Evolutionary conservation across 2,329 filamentous ascomycete species (phyloP), one percentile per base, ranked within the genome.

Genomic region (Nigrospora osmanthi): DNA sequence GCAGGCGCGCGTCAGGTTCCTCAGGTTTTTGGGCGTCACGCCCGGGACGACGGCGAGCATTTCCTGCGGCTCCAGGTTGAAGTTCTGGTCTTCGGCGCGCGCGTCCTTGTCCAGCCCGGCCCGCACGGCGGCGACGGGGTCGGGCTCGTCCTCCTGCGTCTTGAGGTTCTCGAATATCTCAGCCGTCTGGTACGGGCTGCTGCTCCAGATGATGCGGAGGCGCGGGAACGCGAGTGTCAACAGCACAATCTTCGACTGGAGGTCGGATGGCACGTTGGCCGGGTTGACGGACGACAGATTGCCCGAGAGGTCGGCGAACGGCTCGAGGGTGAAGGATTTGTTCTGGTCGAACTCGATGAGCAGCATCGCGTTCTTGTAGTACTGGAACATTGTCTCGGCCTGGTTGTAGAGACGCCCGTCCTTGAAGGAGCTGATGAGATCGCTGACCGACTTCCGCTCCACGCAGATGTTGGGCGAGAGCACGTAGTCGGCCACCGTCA

Each of bases 281-380:
- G 83, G 76, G 43, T 81, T 80, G 40, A 85, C 75, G 49, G 83
- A 79, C 45, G 70, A 75, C 11, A 83, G 63, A 44, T 75, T 80
- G n/a, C 79, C 73, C 10, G 75, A 74, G 43, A 84, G 57, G 65
- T 86, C 83, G 40, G 83, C 83, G 56, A 89, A 77, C 0, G 86
- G 85, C 62, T 91, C 93, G 14, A 98, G 81, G 1, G 90, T 97
- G 65, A 98, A 98, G 4, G 88, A 91, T 64, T 95, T 96, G 69
- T 95, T 91, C 61, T 95, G 87, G 62, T 96, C 90, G 63, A 98
- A 98, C 65, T 98, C 93, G 58, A 98, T 97, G 38, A 98, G 79
- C 7, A 98, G 80, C 79, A 97, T 87, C 0, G 89, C 85, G 52
- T 68, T 82, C 58, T 85, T 85, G 77, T 98, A 98, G 68, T 97